Base-by-base conservation (phyloP, 2,329 filamentous ascomycete genomes). In the Penicillium sp. region DNA sequence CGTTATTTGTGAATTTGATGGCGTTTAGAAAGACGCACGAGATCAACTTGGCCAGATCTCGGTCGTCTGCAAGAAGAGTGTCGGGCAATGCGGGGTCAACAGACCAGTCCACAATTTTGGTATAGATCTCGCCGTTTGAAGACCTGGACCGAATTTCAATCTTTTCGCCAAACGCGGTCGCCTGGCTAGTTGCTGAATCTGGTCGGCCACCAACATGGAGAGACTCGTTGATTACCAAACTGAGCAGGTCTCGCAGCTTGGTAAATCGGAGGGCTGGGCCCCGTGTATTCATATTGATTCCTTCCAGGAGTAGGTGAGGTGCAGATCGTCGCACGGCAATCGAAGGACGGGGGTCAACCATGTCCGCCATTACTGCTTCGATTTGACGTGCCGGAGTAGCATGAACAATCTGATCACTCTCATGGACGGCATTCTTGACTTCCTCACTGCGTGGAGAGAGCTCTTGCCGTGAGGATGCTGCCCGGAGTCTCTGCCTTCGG, bases 1-100 rank as follows among this genome's bases (percentile, higher is more conserved):
- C 88, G 56, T 81, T 80, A 58, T 89, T 86, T 0, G 88, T 90
- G 68, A 90, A 90, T 70, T 90, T 90, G 67, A 90, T 81, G 3
- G 88, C 88, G 69, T 90, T 90, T 34, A 87, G 68, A 43, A 86
- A 83, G 2, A 88, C 82, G 63, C 85, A 87, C 3, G 85, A 88
- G 2, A 88, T 82, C 66, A 88, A 76, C 68, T 88, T 88, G 47
- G 83, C 82, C 38, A 89, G 74, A 61, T 88, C 86, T 65, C 85
- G 82, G 69, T 88, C 86, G 67, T 88, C 86, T 47, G 86, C 79
- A 48, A 78, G 74, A 34, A 82, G 66, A 4, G 74, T 76, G 38
- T 82, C 79, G 2, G 80, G 80, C n/a, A 82, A 73, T 28, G 74
- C 74, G 17, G 73, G 65, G 49, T 81, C 76, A n/a, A 82, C 79